A percentile compares a stretch with the other conserved stretches of the same genome.
Conservation (phyloP, 192 early-diverging fungal species). For the Entomortierella lignicola region DNA sequence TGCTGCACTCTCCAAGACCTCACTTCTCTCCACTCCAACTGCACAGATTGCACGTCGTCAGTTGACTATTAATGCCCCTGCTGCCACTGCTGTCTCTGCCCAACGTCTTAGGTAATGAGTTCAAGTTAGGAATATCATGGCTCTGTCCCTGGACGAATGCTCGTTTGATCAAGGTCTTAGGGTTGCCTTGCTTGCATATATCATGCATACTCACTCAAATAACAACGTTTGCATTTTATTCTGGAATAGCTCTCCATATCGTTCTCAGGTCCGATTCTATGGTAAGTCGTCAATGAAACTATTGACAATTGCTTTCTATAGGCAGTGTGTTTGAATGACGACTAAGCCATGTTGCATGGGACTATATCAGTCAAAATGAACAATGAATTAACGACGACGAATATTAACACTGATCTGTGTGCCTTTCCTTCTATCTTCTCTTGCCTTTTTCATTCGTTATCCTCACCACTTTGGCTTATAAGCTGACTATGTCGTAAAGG, state of each 20-base stretch:
- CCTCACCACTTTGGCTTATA: neutral
- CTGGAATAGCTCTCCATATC: slow-evolving; percentile 42
- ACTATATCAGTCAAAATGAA: neutral
- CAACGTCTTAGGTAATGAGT: slow-evolving; percentile 46
- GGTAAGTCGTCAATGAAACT: slow-evolving; percentile 15
- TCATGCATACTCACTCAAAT: neutral
- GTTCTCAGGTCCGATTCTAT: slow-evolving; percentile 50
- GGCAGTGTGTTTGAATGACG: neutral
- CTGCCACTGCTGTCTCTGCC: slow-evolving; percentile 27
- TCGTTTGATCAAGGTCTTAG: neutral
- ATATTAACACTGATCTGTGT: slow-evolving; percentile 3
- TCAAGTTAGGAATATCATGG: neutral
- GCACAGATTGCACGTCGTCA: slow-evolving; percentile 37
- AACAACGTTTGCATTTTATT: neutral
- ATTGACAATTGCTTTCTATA: neutral
- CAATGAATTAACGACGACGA: slow-evolving; percentile 11
- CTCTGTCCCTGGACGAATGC: neutral
- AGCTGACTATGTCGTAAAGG: slow-evolving; percentile 91
- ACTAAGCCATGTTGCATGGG: neutral
- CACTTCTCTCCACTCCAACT: slow-evolving; percentile 28
- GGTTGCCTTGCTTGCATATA: neutral
- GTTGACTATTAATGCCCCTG: slow-evolving; percentile 47
- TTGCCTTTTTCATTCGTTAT: neutral
- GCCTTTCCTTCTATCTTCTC: neutral
- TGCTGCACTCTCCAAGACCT: slow-evolving; percentile 35